Evolutionary conservation across 345 rosid genomes (phyloP).

Genomic region (Euphorbia lathyris): DNA sequence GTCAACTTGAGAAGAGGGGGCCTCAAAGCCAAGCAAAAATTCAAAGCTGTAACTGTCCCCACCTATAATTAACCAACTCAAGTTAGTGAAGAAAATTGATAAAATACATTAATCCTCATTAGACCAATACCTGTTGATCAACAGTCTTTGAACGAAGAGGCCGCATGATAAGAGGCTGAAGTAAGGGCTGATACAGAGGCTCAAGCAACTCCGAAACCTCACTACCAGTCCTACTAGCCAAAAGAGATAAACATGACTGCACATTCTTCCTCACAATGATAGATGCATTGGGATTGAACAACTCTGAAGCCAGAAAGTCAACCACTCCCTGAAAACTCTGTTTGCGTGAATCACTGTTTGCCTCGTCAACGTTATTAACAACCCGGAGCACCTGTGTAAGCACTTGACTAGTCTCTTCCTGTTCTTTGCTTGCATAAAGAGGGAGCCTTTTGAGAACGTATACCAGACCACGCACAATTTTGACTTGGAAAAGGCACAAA

Average conservation of each 20-base stretch:
- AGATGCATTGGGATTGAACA: constrained; percentile 87
- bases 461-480: constrained; percentile 78
- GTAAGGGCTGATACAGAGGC: constrained; percentile 74
- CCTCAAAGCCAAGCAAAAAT: constrained; percentile 92
- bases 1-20: constrained; percentile 97
- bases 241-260: constrained; percentile 88
- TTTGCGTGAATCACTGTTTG: constrained; percentile 85
- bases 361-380: constrained; percentile 94
- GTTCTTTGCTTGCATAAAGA: constrained; percentile 88
- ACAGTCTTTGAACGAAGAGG: constrained; percentile 90
- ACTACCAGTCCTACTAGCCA: constrained; percentile 98
- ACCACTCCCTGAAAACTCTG: constrained; percentile 94
- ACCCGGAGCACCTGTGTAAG: constrained; percentile 97
- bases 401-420: constrained; percentile 97
- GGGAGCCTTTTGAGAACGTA: constrained; percentile 94
- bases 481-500: constrained; percentile 83
- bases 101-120: not conserved
- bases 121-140: constrained; percentile 81
- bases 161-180: constrained; percentile 86
- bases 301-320: constrained; percentile 88
- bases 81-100: constrained; percentile 25
- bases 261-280: constrained; percentile 88
- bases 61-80: constrained; percentile 48
- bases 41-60: constrained; percentile 94
- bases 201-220: constrained; percentile 97